These are phyloP conservation scores for Trametes sanguinea DNA, from an alignment of 768 basidiomycete genomes.

Conservation along the genomic window DNA sequence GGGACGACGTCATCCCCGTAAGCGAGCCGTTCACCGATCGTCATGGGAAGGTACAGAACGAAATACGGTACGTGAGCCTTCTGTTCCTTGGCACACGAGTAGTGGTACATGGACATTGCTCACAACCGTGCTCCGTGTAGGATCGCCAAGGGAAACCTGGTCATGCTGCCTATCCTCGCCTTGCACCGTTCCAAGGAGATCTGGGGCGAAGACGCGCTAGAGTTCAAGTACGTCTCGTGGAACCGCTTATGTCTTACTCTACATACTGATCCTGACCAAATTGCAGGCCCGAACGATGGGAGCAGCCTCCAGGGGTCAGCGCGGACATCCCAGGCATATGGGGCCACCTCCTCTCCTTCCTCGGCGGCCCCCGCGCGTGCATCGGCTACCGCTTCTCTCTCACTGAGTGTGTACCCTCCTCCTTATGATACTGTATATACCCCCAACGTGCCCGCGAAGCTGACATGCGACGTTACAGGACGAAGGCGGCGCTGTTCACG, in stretches of 20 bases:
- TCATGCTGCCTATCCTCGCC: slow-evolving; percentile 51
- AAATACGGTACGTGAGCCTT: slow-evolving; percentile 22
- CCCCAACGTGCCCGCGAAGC: too few species aligned
- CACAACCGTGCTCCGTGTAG: background rate
- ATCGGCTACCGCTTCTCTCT: slow-evolving; percentile 69
- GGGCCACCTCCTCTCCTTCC: slow-evolving; percentile 60
- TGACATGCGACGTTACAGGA: slow-evolving; percentile 18
- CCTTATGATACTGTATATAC: too few species aligned
- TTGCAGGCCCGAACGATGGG: slow-evolving; percentile 67
- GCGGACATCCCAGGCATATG: slow-evolving; percentile 57
- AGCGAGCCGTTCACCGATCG: slow-evolving; percentile 31
- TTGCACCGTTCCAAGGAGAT: slow-evolving; percentile 54
- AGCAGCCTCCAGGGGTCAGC: slow-evolving; percentile 44
- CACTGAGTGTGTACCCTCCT: slow-evolving; percentile 46
- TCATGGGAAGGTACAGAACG: slow-evolving; percentile 19
- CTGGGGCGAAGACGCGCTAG: slow-evolving; percentile 66
- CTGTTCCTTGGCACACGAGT: slow-evolving; percentile 22
- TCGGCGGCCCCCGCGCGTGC: slow-evolving; percentile 65
- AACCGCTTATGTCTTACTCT: background rate
- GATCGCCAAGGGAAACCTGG: slow-evolving; percentile 34
- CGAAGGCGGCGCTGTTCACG: slow-evolving; percentile 36
- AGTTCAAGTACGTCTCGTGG: slow-evolving; percentile 51
- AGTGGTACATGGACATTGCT: too few species aligned
- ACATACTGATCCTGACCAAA: background rate
- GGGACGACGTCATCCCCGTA: slow-evolving; percentile 56